phyloP scores from a whole-genome alignment of 73 alveolate species.

The Stentor roeselii region DNA sequence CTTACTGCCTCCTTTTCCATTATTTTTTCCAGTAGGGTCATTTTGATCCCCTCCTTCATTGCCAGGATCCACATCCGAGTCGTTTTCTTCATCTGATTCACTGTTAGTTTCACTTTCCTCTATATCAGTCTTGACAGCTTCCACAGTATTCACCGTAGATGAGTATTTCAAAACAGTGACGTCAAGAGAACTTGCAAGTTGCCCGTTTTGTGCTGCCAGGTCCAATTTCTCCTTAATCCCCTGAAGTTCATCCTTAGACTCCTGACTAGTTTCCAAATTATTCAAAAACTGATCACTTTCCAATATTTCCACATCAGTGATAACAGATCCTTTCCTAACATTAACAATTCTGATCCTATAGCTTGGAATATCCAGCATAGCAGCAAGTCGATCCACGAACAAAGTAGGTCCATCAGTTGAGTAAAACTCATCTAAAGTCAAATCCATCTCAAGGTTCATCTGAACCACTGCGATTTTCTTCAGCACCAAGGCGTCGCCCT shows the following conservation, averaged over 20 bases:
- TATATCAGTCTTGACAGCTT: neutral
- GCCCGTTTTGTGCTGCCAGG: neutral
- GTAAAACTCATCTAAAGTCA: conserved; percentile 47
- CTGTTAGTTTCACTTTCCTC: neutral
- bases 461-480: conserved; percentile 31
- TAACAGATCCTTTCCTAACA: conserved; percentile 46
- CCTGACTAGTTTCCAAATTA: neutral
- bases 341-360: conserved; percentile 41
- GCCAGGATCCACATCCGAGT: neutral
- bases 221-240: neutral
- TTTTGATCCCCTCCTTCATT: neutral
- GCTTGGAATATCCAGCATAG: conserved; percentile 38
- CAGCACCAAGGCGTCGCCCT: conserved; percentile 34
- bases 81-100: neutral
- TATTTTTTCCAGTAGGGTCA: neutral
- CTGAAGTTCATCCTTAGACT: neutral
- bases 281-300: neutral
- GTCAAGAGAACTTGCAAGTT: neutral
- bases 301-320: conserved; percentile 20
- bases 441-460: conserved; percentile 34
- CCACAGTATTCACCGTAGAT: neutral
- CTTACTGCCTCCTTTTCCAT: neutral
- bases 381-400: conserved; percentile 48
- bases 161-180: neutral
- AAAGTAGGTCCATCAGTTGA: conserved; percentile 33